These are phyloP conservation scores for Cryptococcus wingfieldii DNA, from an alignment of 1,284 basidiomycete species.

Conservation along the genomic window DNA sequence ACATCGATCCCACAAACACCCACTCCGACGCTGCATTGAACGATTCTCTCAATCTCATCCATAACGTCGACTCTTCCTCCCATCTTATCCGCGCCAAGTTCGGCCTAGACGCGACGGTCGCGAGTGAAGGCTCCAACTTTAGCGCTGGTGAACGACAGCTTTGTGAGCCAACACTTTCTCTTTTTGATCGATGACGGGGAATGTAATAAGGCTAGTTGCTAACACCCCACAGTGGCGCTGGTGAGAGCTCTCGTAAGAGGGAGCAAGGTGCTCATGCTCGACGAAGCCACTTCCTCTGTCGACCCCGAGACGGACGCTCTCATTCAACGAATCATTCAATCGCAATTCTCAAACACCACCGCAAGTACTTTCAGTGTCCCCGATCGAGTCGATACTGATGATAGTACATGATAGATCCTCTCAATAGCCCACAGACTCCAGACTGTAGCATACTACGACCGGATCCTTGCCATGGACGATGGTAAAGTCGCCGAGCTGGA, in stretches of 20 bases:
- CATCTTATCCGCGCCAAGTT: slow-evolving; percentile 53
- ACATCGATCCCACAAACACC: slow-evolving; percentile 52
- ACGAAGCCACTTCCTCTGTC: slow-evolving; percentile 54
- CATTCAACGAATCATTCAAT: slow-evolving; percentile 67
- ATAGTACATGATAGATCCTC: slow-evolving; percentile 32
- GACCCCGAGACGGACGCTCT: slow-evolving; percentile 73
- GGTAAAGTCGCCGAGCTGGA: slow-evolving; percentile 29
- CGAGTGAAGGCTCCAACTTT: slow-evolving; percentile 30
- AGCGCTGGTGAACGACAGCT: slow-evolving; percentile 54
- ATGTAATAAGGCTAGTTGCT: not conserved
- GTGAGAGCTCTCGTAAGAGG: slow-evolving; percentile 66
- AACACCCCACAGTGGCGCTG: slow-evolving; percentile 53
- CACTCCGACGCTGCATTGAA: slow-evolving; percentile 56
- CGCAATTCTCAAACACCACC: slow-evolving; percentile 56
- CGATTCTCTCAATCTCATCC: slow-evolving; percentile 51
- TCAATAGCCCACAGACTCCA: slow-evolving; percentile 63
- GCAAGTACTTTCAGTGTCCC: slow-evolving; percentile 2
- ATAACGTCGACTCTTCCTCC: slow-evolving; percentile 13
- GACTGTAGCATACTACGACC: slow-evolving; percentile 56
- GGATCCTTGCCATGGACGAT: slow-evolving; percentile 40
- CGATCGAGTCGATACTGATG: too few species aligned
- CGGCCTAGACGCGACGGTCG: slow-evolving; percentile 55
- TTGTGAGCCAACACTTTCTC: slow-evolving; percentile 5
- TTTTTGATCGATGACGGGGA: too few species aligned
- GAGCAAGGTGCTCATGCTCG: slow-evolving; percentile 64